These are phyloP conservation scores for Salvia hispanica DNA, from an alignment of 257 asterid species.

Conservation along the genomic window DNA sequence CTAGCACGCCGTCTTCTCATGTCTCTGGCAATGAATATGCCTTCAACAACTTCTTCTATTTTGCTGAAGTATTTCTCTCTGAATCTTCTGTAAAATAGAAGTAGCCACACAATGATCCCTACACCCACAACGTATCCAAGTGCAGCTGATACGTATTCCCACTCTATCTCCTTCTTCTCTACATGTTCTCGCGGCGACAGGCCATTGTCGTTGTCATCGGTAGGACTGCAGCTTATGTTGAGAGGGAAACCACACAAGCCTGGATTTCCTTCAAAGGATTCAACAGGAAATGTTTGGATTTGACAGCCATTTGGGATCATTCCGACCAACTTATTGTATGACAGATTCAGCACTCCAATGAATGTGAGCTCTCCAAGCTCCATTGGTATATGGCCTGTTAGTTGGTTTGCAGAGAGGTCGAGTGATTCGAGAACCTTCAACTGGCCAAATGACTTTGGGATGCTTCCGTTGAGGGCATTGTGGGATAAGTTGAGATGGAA, in stretches of 20 bases:
- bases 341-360: conserved; percentile 41
- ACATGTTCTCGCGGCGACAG: no score
- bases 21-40: no score
- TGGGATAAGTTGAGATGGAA: neutral
- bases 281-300: neutral
- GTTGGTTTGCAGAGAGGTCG: conserved; percentile 34
- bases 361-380: conserved; percentile 36
- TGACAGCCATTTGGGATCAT: neutral
- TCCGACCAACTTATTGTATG: conserved; percentile 14
- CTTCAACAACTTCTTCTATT: no score
- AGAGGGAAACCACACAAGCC: neutral
- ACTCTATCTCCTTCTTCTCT: no score
- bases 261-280: neutral
- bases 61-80: no score
- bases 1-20: no score
- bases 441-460: neutral
- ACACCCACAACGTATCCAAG: no score
- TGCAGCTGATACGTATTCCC: no score
- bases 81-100: no score
- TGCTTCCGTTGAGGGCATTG: neutral
- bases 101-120: no score
- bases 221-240: neutral
- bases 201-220: neutral
- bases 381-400: conserved; percentile 38
- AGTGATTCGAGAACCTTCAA: neutral